Evolutionary conservation across 805 yeast species (phyloP).

Genomic region (Candida berthetii): DNA sequence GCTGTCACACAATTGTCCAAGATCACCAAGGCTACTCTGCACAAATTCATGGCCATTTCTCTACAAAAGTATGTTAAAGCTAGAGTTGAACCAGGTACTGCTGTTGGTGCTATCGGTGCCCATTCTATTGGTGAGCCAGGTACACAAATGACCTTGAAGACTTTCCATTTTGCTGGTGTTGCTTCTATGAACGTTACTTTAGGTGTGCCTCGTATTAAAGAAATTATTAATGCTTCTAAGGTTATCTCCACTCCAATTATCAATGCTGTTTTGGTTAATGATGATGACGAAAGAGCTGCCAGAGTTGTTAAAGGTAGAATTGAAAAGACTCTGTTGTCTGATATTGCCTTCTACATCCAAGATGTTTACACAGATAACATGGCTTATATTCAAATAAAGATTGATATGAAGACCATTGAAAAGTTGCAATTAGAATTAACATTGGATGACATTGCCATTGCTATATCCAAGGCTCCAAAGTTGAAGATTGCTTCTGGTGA

Average conservation of each 20-base stretch:
- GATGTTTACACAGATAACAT: constrained; percentile 83
- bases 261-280: constrained; percentile 88
- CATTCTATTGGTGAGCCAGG: constrained; percentile 99
- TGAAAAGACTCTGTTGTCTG: constrained; percentile 84
- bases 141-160: constrained; percentile 94
- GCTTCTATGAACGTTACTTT: constrained; percentile 98
- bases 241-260: constrained; percentile 94
- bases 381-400: constrained; percentile 74
- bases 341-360: constrained; percentile 84
- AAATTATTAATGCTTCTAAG: constrained; percentile 95
- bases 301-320: constrained; percentile 97
- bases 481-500: constrained; percentile 74
- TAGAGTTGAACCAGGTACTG: constrained; percentile 97
- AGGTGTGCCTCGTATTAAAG: constrained; percentile 99
- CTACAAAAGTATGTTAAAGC: constrained; percentile 81
- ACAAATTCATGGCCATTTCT: constrained; percentile 67
- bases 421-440: constrained; percentile 84
- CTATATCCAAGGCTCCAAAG: constrained; percentile 81
- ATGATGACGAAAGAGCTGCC: constrained; percentile 94
- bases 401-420: constrained; percentile 82
- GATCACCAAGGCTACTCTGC: constrained; percentile 55
- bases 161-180: constrained; percentile 99
- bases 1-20: constrained; percentile 62
- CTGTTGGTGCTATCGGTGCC: constrained; percentile 99
- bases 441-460: constrained; percentile 79